phyloP scores from a whole-genome alignment of 129 eudicot species.

The Erigeron canadensis region DNA sequence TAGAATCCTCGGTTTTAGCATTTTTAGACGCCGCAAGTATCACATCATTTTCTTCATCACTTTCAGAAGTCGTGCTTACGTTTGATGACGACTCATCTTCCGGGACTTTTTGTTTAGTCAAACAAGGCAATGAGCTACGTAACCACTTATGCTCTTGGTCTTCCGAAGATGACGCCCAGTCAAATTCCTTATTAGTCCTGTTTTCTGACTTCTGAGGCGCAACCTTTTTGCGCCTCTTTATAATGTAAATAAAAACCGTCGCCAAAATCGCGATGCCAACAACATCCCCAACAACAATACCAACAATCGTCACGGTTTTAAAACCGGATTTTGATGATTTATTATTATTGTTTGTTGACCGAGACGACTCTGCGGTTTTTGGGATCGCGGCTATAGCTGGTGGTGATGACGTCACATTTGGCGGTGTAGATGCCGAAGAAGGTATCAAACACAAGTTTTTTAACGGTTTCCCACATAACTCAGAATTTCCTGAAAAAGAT shows the following conservation, averaged over 20 bases:
- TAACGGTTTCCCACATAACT: slow-evolving; percentile 76
- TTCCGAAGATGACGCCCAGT: slow-evolving; percentile 58
- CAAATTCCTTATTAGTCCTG: slow-evolving; percentile 43
- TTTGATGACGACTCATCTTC: slow-evolving; percentile 38
- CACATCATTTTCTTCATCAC: slow-evolving; percentile 39
- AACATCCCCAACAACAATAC: slow-evolving; percentile 70
- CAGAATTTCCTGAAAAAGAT: slow-evolving; percentile 63
- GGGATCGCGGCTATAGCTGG: slow-evolving; percentile 99
- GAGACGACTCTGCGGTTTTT: slow-evolving; percentile 38
- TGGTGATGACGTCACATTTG: slow-evolving; percentile 61
- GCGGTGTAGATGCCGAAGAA: slow-evolving; percentile 41
- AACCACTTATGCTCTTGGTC: slow-evolving; percentile 57
- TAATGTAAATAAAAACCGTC: slow-evolving; percentile 41
- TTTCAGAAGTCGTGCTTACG: slow-evolving; percentile 39
- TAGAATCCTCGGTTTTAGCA: slow-evolving; percentile 26
- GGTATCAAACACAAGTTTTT: slow-evolving; percentile 53
- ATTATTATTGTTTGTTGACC: slow-evolving; percentile 31
- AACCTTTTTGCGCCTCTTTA: slow-evolving; percentile 39
- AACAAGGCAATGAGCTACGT: slow-evolving; percentile 58
- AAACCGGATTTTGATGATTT: slow-evolving; percentile 44
- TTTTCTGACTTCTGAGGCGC: slow-evolving; percentile 30
- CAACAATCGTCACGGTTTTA: slow-evolving; percentile 48
- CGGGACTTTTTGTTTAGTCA: slow-evolving; percentile 36
- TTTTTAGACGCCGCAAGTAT: background rate
- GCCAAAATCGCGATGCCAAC: slow-evolving; percentile 55